Base-by-base conservation (phyloP, 768 basidiomycete genomes). In the Agaricus bisporus region DNA sequence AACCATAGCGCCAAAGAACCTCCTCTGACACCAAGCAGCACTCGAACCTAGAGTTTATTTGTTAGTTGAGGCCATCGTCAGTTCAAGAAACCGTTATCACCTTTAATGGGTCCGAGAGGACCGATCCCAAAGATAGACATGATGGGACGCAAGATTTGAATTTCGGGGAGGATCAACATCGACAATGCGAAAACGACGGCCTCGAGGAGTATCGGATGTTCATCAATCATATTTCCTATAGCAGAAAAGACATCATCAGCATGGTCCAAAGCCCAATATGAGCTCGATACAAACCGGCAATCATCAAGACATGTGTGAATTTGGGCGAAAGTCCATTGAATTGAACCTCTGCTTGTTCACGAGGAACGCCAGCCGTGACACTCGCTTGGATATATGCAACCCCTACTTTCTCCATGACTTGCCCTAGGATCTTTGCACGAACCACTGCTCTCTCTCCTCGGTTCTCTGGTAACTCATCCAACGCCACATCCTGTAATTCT, bases 71-170 rank as follows among this genome's bases (percentile, higher is more conserved):
- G 15, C 4, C 12, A n/a, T 29, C 41, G 10, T 11, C 11, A 8
- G 32, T 32, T 11, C 11, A 32, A 32, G 1, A 8, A 32, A 6
- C 29, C 32, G 32, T 32, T 32, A 32, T 32, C 36, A 67, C 69
- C 66, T 66, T 67, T 66, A 6, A 61, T 56, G 1, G 67, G 67
- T 12, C 69, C 69, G 11, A n/a, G 25, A 4, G 64, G 64, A 0
- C 68, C 68, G 50, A 73, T 70, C 2, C 70, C 72, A 50, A 73
- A 68, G 7, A 70, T 18, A 3, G 60, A 48, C 10, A 70, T 54
- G 14, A 72, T 15, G 3, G 62, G 65, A 8, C 66, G 65, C 18
- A 68, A 54, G 18, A 74, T 8, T 59, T 54, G 61, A 14, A 48
- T 44, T 41, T 69, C 66, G 4, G 69, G 69, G 7, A 48, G 29